Percentiles rank a stretch among this genome's conserved stretches.
Conservation (phyloP, 306 rosid genomes). For the Glycyrrhiza uralensis region DNA sequence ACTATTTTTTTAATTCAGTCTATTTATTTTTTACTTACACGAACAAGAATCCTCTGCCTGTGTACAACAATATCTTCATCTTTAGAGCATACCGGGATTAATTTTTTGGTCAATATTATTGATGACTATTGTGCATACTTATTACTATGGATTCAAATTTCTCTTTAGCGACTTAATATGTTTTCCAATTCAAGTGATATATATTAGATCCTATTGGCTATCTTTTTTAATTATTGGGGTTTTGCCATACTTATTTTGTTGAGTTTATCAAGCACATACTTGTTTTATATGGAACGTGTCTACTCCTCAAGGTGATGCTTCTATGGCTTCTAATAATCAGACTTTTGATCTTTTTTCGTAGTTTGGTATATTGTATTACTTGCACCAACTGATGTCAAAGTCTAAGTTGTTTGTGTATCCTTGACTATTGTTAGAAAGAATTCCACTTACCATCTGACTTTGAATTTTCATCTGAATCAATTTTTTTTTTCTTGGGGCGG, state of each 20-base stretch:
- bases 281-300: slow-evolving; percentile 6
- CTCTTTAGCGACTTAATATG: background rate
- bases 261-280: background rate
- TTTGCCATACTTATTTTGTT: background rate
- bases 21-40: background rate
- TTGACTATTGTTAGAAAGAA: background rate
- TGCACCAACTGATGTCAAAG: background rate
- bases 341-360: background rate
- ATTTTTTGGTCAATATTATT: background rate
- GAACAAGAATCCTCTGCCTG: background rate
- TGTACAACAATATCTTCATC: background rate
- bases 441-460: background rate
- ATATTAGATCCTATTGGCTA: background rate
- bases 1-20: background rate
- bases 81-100: background rate
- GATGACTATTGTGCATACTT: background rate
- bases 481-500: background rate
- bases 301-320: background rate
- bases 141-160: background rate
- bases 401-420: background rate
- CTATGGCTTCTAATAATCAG: background rate
- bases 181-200: background rate
- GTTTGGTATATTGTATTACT: background rate
- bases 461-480: slow-evolving; percentile 8
- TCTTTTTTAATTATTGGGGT: background rate